Evolutionary conservation across 768 basidiomycete species (phyloP), one percentile per base, ranked within the genome.

Genomic region (Amanita molliuscula): DNA sequence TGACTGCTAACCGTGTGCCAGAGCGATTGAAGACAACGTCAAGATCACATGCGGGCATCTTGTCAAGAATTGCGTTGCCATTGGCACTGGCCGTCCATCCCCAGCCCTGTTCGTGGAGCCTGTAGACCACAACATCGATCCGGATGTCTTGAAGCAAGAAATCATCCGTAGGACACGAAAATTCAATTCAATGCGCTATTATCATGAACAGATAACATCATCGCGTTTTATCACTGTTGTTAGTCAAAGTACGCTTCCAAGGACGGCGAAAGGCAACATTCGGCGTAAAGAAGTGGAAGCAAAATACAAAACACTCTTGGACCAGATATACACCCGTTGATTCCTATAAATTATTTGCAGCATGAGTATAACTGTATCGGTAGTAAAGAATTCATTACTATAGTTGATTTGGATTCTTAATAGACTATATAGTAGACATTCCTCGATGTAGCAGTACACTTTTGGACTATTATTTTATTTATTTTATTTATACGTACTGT

Each of bases 261-360:
- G 87, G 53, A 89, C 87, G 0, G 79, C 77, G n/a, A 89, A 89
- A 66, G 86, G 87, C 21, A 89, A 88, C 59, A 84, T 89, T 55
- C 79, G 87, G 41, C 76, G 87, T 37, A 77, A 73, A 55, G 85
- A 83, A 9, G 84, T 88, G 16, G 87, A 89, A 64, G 81, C 82
- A 54, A 56, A 67, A 18, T 85, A 76, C 68, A 71, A 71, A 57
- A 56, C 59, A n/a, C 66, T 75, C 50, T 71, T 89, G 18, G 83
- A 88, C 63, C 59, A 60, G 28, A 73, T 86, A 35, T 87, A 81
- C 57, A 62, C 49, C 18, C 20, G 37, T 16, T 36, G n/a, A 47
- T 26, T 40, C 35, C 21, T n/a, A 29, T 31, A n/a, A 42, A 41
- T 20, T 18, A 31, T 25, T 36, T 37, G n/a, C 16, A 11, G n/a